Evolutionary conservation across 164 flowering plant genomes (phyloP), one percentile per base, ranked within the genome.

Genomic region (Vitis rupestris): DNA sequence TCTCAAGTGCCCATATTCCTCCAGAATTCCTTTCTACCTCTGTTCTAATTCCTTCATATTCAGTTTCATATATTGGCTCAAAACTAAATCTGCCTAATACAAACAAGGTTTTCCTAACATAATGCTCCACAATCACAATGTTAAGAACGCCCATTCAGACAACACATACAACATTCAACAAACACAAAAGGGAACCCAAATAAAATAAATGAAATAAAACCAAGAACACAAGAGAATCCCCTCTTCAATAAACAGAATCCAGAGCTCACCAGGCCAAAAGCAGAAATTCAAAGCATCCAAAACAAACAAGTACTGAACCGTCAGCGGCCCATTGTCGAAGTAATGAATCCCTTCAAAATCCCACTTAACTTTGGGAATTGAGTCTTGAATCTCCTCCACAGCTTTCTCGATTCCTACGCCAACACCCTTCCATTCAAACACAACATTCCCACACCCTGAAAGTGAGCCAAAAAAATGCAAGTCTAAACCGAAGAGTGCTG

Each of bases 321-420:
- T 88, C 56, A 95, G 93, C 2, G 97, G 94, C 0, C 98, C 98
- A 71, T 87, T 74, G 63, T 95, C 99, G 19, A 91, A 93, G 70
- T 87, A 95, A 72, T 95, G 99, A 86, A 91, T 93, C 76, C 97
- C 96, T 85, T 95, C 99, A 65, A 84, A 93, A 89, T 93, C 82
- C 98, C 99, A 95, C 65, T 86, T 87, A 60, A 93, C 90, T 65
- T 87, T 86, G 2, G 98, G 99, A 69, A 95, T 82, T 50, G 90
- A 82, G 47, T 78, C 92, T 12, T 83, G 65, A 16, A 90, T 81
- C 6, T 59, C 66, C 50, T 87, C 87, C 54, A 89, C 99, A 3
- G 81, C 84, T 65, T 85, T 87, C 84, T 91, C 96, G 64, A 95
- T 85, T 74, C 90, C 99, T 95, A 79, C 79, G 77, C 14, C 10